phyloP scores from a whole-genome alignment of 305 asterid species.

The Striga hermonthica region DNA sequence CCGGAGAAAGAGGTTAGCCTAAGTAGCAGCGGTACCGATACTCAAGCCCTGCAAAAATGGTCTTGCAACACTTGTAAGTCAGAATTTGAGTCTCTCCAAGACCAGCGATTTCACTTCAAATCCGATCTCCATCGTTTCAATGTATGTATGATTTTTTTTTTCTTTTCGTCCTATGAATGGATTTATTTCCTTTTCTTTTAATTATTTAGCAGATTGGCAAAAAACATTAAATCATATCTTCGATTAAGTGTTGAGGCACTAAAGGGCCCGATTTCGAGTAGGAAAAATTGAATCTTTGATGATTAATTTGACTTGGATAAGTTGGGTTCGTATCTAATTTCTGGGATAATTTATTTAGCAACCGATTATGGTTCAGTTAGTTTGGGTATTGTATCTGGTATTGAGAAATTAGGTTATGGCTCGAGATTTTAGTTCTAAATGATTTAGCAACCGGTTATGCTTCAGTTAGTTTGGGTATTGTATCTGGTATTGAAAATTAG shows the following conservation, averaged over 20 bases:
- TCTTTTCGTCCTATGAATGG: neutral
- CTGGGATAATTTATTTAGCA: no score
- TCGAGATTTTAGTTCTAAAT: no score
- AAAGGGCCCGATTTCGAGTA: neutral
- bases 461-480: conserved; percentile 23
- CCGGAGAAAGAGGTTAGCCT: conserved; percentile 27
- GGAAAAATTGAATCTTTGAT: neutral
- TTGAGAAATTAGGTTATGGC: conserved; percentile 1
- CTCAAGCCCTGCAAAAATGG: conserved; percentile 62
- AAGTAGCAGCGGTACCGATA: conserved; percentile 4
- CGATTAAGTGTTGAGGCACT: no score
- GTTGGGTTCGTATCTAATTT: no score
- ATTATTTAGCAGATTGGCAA: neutral
- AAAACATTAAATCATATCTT: no score
- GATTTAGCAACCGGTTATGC: neutral
- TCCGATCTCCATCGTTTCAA: conserved; percentile 91
- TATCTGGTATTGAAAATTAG: conserved; percentile 3
- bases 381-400: conserved; percentile 15
- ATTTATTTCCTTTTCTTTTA: neutral
- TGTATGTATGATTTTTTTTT: conserved; percentile 35
- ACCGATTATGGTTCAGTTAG: conserved; percentile 12
- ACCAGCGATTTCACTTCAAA: conserved; percentile 87
- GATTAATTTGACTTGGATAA: no score
- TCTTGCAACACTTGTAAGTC: conserved; percentile 84
- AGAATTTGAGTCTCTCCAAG: conserved; percentile 83